These are phyloP conservation scores for Rutstroemia sydowiana DNA, from an alignment of 2,329 filamentous ascomycete species.

Conservation along the genomic window DNA sequence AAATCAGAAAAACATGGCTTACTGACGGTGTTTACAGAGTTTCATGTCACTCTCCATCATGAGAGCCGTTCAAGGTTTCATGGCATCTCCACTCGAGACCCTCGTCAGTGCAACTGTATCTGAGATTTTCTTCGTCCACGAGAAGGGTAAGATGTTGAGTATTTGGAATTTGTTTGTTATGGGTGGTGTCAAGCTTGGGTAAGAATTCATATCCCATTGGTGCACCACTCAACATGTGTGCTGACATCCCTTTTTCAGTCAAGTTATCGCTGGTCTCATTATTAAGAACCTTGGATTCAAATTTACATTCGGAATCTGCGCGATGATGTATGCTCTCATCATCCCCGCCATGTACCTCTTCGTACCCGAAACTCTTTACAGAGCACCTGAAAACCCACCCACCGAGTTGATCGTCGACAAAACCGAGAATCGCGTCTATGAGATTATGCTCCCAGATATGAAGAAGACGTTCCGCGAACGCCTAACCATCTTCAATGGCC, in stretches of 20 bases:
- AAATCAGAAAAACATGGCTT: neutral
- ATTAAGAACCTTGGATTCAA: conserved; percentile 32
- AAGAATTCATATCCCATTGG: conserved; percentile 2
- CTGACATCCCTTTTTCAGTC: conserved; percentile 23
- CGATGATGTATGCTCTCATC: conserved; percentile 36
- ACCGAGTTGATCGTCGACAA: conserved; percentile 22
- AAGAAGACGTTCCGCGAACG: conserved; percentile 32
- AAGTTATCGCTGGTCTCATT: conserved; percentile 36
- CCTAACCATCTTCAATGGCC: conserved; percentile 34
- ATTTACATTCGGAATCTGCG: conserved; percentile 33
- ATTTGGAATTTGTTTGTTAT: conserved; percentile 25
- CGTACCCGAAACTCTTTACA: conserved; percentile 37
- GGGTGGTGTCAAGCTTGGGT: conserved; percentile 27
- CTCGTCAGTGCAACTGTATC: conserved; percentile 33
- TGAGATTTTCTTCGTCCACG: conserved; percentile 40
- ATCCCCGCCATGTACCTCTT: conserved; percentile 37
- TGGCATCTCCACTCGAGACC: conserved; percentile 27
- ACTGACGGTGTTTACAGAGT: conserved; percentile 20
- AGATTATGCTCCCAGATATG: conserved; percentile 21
- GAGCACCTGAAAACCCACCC: conserved; percentile 8
- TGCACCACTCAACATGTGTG: neutral
- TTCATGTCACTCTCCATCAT: conserved; percentile 33
- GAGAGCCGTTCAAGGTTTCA: conserved; percentile 28
- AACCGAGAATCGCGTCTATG: conserved; percentile 20
- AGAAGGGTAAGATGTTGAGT: conserved; percentile 33